Evolutionary conservation across 331 rosid species (phyloP).

Genomic region (Prunus yedoensis): DNA sequence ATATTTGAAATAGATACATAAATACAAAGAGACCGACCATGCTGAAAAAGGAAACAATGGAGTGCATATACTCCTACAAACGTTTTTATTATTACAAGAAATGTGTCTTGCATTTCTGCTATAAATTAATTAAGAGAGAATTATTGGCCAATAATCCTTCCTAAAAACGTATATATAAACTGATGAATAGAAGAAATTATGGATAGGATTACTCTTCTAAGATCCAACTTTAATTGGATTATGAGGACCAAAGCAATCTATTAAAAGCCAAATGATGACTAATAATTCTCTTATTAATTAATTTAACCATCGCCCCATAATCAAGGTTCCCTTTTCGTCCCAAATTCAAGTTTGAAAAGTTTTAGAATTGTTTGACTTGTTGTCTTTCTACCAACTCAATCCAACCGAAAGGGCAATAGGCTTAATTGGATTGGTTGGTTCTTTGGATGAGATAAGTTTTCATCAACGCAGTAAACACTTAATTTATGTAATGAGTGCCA

Average conservation of each 20-base stretch:
- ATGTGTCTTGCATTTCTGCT: not conserved
- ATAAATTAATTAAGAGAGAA: slow-evolving; percentile 21
- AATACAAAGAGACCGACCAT: not conserved
- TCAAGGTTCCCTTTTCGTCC: slow-evolving; percentile 54
- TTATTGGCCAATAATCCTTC: slow-evolving; percentile 35
- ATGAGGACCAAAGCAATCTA: not conserved
- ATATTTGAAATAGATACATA: no score
- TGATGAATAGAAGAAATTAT: no score
- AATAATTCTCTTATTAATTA: slow-evolving; percentile 38
- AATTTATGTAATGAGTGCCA: not conserved
- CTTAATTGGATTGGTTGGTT: not conserved
- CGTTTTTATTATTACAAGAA: not conserved
- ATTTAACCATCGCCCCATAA: slow-evolving; percentile 58
- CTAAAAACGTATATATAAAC: no score
- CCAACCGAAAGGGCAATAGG: not conserved
- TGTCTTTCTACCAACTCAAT: not conserved
- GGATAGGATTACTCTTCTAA: no score
- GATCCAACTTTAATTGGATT: not conserved
- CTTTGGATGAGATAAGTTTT: not conserved
- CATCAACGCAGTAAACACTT: not conserved
- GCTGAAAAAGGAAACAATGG: slow-evolving; percentile 27
- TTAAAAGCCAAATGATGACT: slow-evolving; percentile 50
- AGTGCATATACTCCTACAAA: slow-evolving; percentile 5
- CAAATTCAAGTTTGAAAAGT: not conserved
- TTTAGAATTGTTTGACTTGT: not conserved